A percentile compares a stretch with the other conserved stretches of the same genome.
These are phyloP conservation scores for Cercospora zeina DNA, from an alignment of 2,329 filamentous ascomycete species.

Conservation along the genomic window DNA sequence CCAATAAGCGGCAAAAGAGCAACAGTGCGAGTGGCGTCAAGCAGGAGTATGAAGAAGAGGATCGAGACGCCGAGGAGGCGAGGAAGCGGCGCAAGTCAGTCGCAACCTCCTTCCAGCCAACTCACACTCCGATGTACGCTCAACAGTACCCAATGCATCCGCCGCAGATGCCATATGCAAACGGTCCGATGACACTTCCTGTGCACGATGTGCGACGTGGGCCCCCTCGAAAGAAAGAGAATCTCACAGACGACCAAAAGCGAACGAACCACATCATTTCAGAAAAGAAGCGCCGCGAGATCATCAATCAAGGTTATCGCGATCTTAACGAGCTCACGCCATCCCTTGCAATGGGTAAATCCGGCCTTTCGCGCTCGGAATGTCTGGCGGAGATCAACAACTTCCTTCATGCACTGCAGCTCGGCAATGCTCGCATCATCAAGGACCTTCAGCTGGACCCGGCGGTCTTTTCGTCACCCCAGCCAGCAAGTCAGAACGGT, in stretches of 20 bases:
- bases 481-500: constrained; percentile 4
- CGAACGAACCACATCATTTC: constrained; percentile 73
- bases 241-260: constrained; percentile 64
- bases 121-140: constrained; percentile 7
- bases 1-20: constrained; percentile 11
- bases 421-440: constrained; percentile 12
- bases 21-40: constrained; percentile 13
- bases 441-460: constrained; percentile 17
- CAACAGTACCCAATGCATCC: constrained; percentile 8
- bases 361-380: constrained; percentile 57
- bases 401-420: constrained; percentile 15
- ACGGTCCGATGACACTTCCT: constrained; percentile 11
- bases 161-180: constrained; percentile 5
- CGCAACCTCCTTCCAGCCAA: constrained; percentile 6
- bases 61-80: constrained; percentile 2
- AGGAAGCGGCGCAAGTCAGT: constrained; percentile 13
- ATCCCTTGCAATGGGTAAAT: constrained; percentile 74
- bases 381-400: constrained; percentile 21
- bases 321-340: constrained; percentile 77
- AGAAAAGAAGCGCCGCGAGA: constrained; percentile 66
- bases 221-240: constrained; percentile 20
- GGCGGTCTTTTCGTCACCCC: neutral
- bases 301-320: constrained; percentile 82
- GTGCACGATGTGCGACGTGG: constrained; percentile 11
- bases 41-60: constrained; percentile 15